Evolutionary conservation across 2,329 filamentous ascomycete genomes (phyloP).

Genomic region (Sclerotinia borealis): DNA sequence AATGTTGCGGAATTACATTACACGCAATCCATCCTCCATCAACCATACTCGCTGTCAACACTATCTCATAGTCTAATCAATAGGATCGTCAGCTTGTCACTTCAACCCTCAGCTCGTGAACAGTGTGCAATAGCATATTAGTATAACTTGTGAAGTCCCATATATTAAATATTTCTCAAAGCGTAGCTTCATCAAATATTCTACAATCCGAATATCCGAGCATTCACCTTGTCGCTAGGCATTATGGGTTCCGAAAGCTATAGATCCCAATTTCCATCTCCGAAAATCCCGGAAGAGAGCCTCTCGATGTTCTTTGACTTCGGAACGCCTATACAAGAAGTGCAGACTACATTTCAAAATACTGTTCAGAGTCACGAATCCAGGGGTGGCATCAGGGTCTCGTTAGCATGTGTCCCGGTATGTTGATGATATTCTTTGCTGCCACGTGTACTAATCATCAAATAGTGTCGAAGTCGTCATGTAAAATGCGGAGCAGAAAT

Average conservation of each 20-base stretch:
- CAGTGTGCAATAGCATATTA: neutral
- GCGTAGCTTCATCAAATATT: neutral
- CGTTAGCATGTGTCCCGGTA: slow-evolving; percentile 41
- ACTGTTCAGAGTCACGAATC: slow-evolving; percentile 7
- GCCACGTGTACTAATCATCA: neutral
- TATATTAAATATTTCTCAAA: neutral
- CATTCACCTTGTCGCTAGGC: neutral
- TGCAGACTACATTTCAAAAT: neutral
- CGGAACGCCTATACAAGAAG: slow-evolving; percentile 13
- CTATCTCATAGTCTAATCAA: neutral
- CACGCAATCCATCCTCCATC: neutral
- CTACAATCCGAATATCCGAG: neutral
- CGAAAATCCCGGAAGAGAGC: slow-evolving; percentile 11
- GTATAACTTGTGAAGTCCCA: neutral
- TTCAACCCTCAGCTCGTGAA: neutral
- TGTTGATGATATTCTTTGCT: neutral
- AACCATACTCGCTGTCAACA: neutral
- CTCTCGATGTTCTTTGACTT: slow-evolving; percentile 24
- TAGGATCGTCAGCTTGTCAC: neutral
- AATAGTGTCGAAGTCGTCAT: slow-evolving; percentile 35
- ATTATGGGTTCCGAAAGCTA: neutral
- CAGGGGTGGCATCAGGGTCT: slow-evolving; percentile 36
- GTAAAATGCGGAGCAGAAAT: slow-evolving; percentile 42
- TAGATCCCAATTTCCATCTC: neutral
- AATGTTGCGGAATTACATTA: neutral